Percentiles rank a stretch among this genome's conserved stretches.
Conservation (phyloP, 2,329 filamentous ascomycete genomes). For the Aspergillus pseudotamarii region DNA sequence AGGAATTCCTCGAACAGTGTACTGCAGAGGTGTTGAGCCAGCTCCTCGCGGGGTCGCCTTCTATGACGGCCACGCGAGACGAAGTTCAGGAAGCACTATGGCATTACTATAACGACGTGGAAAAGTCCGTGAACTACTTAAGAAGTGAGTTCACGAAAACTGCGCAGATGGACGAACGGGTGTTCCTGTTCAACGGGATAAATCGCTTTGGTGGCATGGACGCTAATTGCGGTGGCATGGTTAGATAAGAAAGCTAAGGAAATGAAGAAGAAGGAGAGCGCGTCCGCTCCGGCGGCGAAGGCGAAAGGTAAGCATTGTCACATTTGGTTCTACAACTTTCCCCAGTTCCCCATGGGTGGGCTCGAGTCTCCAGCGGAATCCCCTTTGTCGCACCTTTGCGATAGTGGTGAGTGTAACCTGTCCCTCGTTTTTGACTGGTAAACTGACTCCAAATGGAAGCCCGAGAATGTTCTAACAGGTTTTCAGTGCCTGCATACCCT, state of each 20-base stretch:
- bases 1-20: slow-evolving; percentile 64
- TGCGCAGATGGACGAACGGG: neutral
- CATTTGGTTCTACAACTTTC: slow-evolving; percentile 8
- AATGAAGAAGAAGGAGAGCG: slow-evolving; percentile 33
- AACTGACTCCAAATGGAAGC: slow-evolving; percentile 38
- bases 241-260: slow-evolving; percentile 43
- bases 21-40: slow-evolving; percentile 67
- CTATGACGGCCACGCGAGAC: slow-evolving; percentile 63
- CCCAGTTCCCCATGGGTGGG: slow-evolving; percentile 32
- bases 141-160: slow-evolving; percentile 54
- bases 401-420: slow-evolving; percentile 19
- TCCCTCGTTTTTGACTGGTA: slow-evolving; percentile 20
- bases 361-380: slow-evolving; percentile 21
- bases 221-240: slow-evolving; percentile 9
- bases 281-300: slow-evolving; percentile 20
- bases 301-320: slow-evolving; percentile 29
- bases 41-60: slow-evolving; percentile 63
- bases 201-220: neutral
- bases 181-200: neutral
- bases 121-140: slow-evolving; percentile 80
- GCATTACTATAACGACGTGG: slow-evolving; percentile 95
- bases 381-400: neutral
- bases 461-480: slow-evolving; percentile 42
- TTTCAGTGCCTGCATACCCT: slow-evolving; percentile 37
- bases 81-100: slow-evolving; percentile 90